These are phyloP conservation scores for Botrytis sinoallii DNA, from an alignment of 2,329 filamentous ascomycete genomes.

Conservation along the genomic window DNA sequence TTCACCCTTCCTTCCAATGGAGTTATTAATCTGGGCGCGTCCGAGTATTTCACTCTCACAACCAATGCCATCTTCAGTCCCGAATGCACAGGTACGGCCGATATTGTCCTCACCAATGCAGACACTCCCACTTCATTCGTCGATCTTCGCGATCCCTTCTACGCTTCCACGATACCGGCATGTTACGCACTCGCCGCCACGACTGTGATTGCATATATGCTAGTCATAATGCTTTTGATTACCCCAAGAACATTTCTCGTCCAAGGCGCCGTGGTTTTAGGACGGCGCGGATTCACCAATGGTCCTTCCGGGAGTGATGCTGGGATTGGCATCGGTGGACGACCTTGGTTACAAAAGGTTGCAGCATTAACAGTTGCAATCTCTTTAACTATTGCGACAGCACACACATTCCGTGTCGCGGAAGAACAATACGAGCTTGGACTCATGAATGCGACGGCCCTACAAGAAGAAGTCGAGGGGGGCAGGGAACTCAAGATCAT, in stretches of 20 bases:
- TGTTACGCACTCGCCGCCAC: slow-evolving; percentile 89
- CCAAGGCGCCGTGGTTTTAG: slow-evolving; percentile 77
- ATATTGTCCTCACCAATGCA: slow-evolving; percentile 31
- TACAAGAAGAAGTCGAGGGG: slow-evolving; percentile 78
- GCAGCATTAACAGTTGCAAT: slow-evolving; percentile 72
- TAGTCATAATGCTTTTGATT: slow-evolving; percentile 85
- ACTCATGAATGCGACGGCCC: slow-evolving; percentile 70
- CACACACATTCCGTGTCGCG: slow-evolving; percentile 83
- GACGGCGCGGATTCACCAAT: slow-evolving; percentile 79
- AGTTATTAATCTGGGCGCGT: slow-evolving; percentile 42
- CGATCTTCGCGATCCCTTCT: slow-evolving; percentile 82
- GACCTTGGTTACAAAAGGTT: slow-evolving; percentile 89
- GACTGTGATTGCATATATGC: slow-evolving; percentile 82
- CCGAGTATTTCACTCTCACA: slow-evolving; percentile 42
- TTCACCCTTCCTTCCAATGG: slow-evolving; percentile 60
- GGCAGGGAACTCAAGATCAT: slow-evolving; percentile 86
- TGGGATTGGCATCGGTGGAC: slow-evolving; percentile 80
- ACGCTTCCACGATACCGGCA: slow-evolving; percentile 88
- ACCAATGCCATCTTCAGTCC: slow-evolving; percentile 50
- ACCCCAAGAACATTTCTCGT: slow-evolving; percentile 90
- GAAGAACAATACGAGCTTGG: slow-evolving; percentile 76
- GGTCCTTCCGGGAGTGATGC: slow-evolving; percentile 66
- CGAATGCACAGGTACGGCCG: slow-evolving; percentile 44
- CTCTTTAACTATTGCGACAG: slow-evolving; percentile 89
- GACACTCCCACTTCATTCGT: slow-evolving; percentile 25